Percentiles rank a stretch among this genome's conserved stretches.
These are phyloP conservation scores for Yamadazyma membranifaciens DNA, from an alignment of 1,139 yeast species.

Conservation along the genomic window DNA sequence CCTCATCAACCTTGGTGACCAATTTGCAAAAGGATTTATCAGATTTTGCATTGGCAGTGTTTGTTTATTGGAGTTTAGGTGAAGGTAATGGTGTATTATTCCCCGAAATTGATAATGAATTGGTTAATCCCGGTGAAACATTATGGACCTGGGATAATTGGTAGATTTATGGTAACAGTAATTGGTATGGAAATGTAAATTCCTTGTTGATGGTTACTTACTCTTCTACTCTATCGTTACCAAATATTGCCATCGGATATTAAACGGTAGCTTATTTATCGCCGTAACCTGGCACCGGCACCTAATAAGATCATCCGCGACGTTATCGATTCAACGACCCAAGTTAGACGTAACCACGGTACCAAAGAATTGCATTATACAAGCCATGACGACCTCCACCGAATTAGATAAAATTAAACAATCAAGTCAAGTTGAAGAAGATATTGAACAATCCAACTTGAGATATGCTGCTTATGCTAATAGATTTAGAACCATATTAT, in stretches of 20 bases:
- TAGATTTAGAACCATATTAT: slow-evolving; percentile 63
- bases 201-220: too few species aligned
- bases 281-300: too few species aligned
- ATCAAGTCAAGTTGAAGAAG: slow-evolving; percentile 13
- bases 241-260: too few species aligned
- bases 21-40: neutral
- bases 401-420: slow-evolving; percentile 8
- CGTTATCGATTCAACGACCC: too few species aligned
- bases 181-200: too few species aligned
- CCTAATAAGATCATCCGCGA: too few species aligned
- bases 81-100: slow-evolving; percentile 37
- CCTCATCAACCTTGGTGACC: neutral
- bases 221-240: too few species aligned
- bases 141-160: slow-evolving; percentile 49
- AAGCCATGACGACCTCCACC: slow-evolving; percentile 1
- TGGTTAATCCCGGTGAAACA: slow-evolving; percentile 53
- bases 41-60: slow-evolving; percentile 1
- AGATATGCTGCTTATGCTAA: slow-evolving; percentile 86
- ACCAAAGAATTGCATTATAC: too few species aligned
- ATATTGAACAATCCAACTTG: slow-evolving; percentile 26
- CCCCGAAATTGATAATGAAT: slow-evolving; percentile 41
- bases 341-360: too few species aligned
- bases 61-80: slow-evolving; percentile 21
- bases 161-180: too few species aligned
- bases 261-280: too few species aligned